Conservation (phyloP, 768 basidiomycete species). For the Pisolithus microcarpus region DNA sequence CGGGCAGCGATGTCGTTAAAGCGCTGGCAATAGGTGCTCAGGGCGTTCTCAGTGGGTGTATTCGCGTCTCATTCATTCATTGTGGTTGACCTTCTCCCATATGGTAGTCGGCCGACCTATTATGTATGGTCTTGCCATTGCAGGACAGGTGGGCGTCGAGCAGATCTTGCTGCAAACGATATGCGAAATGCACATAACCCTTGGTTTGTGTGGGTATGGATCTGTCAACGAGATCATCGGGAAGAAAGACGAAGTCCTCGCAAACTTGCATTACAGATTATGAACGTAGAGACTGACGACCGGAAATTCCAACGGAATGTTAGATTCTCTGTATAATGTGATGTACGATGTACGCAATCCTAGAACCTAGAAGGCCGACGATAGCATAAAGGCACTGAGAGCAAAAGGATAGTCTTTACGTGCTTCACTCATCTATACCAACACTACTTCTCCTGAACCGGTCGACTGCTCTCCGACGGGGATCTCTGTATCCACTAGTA, state of each 20-base stretch:
- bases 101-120: slow-evolving; percentile 61
- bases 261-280: slow-evolving; percentile 13
- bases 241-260: slow-evolving; percentile 32
- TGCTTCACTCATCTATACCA: slow-evolving; percentile 10
- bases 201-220: slow-evolving; percentile 56
- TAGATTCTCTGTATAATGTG: too few relatives aligned
- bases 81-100: background rate
- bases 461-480: slow-evolving; percentile 20
- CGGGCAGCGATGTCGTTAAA: slow-evolving; percentile 77
- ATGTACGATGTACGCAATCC: too few relatives aligned
- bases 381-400: too few relatives aligned
- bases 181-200: slow-evolving; percentile 58
- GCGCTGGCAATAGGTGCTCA: slow-evolving; percentile 84
- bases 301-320: background rate
- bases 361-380: too few relatives aligned
- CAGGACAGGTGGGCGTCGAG: slow-evolving; percentile 67
- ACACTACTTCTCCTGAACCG: slow-evolving; percentile 13
- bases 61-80: background rate
- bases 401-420: background rate
- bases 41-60: slow-evolving; percentile 60
- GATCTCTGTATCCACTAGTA: slow-evolving; percentile 9
- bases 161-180: slow-evolving; percentile 63
- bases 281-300: background rate
- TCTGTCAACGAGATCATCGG: slow-evolving; percentile 57
- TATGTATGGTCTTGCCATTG: slow-evolving; percentile 65